Conservation (phyloP, 2,329 filamentous ascomycete genomes). For the Tolypocladium inflatum region DNA sequence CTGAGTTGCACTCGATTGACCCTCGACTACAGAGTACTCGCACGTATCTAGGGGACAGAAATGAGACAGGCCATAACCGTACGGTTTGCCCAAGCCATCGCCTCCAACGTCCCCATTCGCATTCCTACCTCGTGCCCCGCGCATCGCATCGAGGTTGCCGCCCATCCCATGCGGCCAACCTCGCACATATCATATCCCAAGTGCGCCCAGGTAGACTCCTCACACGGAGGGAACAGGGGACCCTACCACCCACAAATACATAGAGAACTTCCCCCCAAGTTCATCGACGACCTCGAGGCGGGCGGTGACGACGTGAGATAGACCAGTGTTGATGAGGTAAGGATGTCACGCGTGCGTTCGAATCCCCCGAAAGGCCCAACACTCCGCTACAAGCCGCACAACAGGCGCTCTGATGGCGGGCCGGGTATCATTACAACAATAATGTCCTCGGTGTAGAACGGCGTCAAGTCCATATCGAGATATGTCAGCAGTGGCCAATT, state of each 20-base stretch:
- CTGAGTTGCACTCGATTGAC: not conserved
- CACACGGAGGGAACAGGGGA: not conserved
- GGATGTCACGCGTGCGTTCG: not conserved
- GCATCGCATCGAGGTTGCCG: not conserved
- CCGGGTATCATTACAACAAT: not conserved
- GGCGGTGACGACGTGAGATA: too few species aligned
- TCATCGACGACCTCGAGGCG: not conserved
- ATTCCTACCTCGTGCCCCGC: not conserved
- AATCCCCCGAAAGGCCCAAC: not conserved
- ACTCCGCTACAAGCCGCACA: not conserved
- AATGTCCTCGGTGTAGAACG: not conserved
- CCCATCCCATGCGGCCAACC: not conserved
- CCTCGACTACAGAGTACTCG: not conserved
- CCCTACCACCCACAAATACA: not conserved
- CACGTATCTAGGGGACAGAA: not conserved
- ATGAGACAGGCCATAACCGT: not conserved
- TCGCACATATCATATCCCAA: not conserved
- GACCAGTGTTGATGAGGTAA: not conserved
- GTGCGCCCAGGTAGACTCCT: not conserved
- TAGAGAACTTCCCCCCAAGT: too few species aligned
- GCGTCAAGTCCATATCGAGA: not conserved
- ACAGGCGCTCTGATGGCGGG: not conserved
- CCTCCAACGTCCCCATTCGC: not conserved
- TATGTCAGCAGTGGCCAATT: not conserved
- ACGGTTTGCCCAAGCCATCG: not conserved